Conservation (phyloP, 768 basidiomycete genomes). For the Megacollybia marginata region DNA sequence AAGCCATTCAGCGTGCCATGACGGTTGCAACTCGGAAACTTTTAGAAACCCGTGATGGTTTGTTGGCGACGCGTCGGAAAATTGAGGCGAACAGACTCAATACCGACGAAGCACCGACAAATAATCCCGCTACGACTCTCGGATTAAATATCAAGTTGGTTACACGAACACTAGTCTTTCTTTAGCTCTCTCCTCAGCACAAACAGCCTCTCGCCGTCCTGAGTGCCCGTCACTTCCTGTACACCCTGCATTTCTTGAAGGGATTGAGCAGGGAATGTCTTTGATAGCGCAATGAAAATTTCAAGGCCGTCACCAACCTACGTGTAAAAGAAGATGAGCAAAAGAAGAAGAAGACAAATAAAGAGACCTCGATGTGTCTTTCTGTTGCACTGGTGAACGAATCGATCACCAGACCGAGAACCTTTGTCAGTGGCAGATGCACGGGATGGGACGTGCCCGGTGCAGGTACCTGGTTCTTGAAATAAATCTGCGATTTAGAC, state of each 20-base stretch:
- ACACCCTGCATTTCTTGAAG: constrained; percentile 47
- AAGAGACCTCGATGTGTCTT: constrained; percentile 86
- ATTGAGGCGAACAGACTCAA: too few species aligned
- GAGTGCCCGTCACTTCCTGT: constrained; percentile 54
- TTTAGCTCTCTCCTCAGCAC: constrained; percentile 73
- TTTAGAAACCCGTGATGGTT: too few species aligned
- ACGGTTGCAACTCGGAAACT: too few species aligned
- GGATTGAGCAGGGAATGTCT: constrained; percentile 53
- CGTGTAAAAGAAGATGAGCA: constrained; percentile 5
- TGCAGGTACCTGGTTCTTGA: constrained; percentile 86
- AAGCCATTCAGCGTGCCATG: too few species aligned
- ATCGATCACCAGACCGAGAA: constrained; percentile 86
- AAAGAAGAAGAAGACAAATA: constrained; percentile 5
- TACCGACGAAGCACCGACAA: too few species aligned
- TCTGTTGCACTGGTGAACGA: constrained; percentile 97
- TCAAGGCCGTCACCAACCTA: constrained; percentile 96
- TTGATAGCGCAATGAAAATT: constrained; percentile 79
- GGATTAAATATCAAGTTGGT: too few species aligned
- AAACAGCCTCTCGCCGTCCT: constrained; percentile 70
- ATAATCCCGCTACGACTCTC: too few species aligned
- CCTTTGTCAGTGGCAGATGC: constrained; percentile 74
- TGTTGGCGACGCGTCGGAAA: too few species aligned
- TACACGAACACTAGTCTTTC: constrained; percentile 48
- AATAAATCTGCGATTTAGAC: constrained; percentile 63
- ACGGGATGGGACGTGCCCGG: constrained; percentile 67